Base-by-base conservation (phyloP, 306 rosid species). In the Prosopis cineraria region DNA sequence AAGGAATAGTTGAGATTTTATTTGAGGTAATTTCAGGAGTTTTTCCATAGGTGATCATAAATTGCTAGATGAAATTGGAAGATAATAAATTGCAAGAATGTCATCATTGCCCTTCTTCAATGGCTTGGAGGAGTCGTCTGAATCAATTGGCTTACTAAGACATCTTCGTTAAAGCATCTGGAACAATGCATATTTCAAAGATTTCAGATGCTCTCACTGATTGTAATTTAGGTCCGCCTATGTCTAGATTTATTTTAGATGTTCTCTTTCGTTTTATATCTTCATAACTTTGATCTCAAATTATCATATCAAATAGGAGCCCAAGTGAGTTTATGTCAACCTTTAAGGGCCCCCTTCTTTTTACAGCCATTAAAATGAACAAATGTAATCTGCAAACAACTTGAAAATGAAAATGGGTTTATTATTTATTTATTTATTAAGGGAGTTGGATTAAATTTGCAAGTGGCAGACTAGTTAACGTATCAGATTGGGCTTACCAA, bases 301-400 rank as follows among this genome's bases (percentile, higher is more conserved):
- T 52, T 52, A 20, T 4, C 8, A 7, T 20, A 20, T 6, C 27
- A 6, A 7, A n/a, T 27, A 12, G 29, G 59, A 52, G 29, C 25
- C 97, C 1, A 97, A 95, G 59, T 7, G 27, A 29, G 59, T n/a
- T 27, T 20, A 20, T 20, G 59, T 52, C 12, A 52, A 52, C 4
- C 29, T 20, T n/a, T n/a, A 52, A 52, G 59, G 3, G 10, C 59
- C 20, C 12, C 12, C 59, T 20, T 52, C 5, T n/a, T 52, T 52
- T 8, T 20, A 52, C 59, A n/a, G 59, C 29, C 59, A 52, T 20
- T 20, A 52, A 8, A 37, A 37, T 37, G 40, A 37, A 9, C 59
- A n/a, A 52, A 52, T 52, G 11, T 52, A 52, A n/a, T 19, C 12
- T 52, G 59, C 27, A 52, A 52, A 52, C 25, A 19, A 19, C 56